Evolutionary conservation across 345 rosid genomes (phyloP).

Genomic region (Mercurialis annua): DNA sequence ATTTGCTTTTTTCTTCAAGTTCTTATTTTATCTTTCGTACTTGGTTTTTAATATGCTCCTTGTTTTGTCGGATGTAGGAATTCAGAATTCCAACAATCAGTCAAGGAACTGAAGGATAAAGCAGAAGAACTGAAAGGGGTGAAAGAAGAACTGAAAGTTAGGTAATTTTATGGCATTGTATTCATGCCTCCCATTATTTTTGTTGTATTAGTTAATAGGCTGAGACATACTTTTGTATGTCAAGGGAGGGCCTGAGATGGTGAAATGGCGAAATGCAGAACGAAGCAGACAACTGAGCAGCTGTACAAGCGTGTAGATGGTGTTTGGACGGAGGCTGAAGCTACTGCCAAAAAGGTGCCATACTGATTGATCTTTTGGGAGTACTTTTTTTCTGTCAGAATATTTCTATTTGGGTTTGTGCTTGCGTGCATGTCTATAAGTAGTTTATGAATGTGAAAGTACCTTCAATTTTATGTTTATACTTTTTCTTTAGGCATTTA

Average conservation of each 20-base stretch:
- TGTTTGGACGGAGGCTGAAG: constrained; percentile 86
- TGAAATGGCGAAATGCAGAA: constrained; percentile 75
- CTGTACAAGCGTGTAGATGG: constrained; percentile 83
- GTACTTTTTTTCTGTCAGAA: background rate
- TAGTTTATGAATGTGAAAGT: background rate
- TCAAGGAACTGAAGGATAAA: constrained; percentile 74
- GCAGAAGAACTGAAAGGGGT: constrained; percentile 64
- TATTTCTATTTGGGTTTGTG: background rate
- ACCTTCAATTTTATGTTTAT: background rate
- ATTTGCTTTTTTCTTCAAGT: background rate
- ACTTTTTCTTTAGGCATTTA: background rate
- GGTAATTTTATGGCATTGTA: constrained; percentile 42
- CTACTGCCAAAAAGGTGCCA: constrained; percentile 79
- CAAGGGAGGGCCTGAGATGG: constrained; percentile 68
- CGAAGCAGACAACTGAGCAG: constrained; percentile 87
- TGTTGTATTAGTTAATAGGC: constrained; percentile 46
- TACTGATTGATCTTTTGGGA: constrained; percentile 1
- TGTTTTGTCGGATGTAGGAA: constrained; percentile 40
- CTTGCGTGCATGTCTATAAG: background rate
- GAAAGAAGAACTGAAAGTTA: constrained; percentile 64
- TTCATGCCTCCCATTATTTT: constrained; percentile 4
- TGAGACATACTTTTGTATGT: constrained; percentile 54
- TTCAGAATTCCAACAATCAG: constrained; percentile 69
- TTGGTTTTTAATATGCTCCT: background rate
- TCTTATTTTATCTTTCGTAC: no score